Conservation (phyloP, 2,329 filamentous ascomycete species). For the Pezicula neosporulosa region DNA sequence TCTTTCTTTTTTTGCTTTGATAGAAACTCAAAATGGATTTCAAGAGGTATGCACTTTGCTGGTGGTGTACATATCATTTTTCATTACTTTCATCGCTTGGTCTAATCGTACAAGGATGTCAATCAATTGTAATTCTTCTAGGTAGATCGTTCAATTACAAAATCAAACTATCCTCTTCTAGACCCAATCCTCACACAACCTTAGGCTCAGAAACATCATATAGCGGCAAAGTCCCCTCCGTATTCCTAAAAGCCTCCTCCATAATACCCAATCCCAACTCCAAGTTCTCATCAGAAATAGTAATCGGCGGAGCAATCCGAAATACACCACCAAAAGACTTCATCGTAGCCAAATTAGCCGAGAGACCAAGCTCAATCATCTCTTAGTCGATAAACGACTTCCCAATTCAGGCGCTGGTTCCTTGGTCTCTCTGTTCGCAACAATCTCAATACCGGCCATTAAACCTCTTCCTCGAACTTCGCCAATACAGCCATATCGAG, state of each 20-base stretch:
- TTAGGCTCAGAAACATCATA: neutral
- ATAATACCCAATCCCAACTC: slow-evolving; percentile 50
- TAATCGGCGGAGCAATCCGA: slow-evolving; percentile 58
- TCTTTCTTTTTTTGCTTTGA: too few relatives aligned
- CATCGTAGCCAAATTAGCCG: slow-evolving; percentile 52
- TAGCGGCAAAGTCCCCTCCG: slow-evolving; percentile 23
- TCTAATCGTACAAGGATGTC: too few relatives aligned
- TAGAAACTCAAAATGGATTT: too few relatives aligned
- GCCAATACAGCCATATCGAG: slow-evolving; percentile 56
- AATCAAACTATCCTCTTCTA: too few relatives aligned
- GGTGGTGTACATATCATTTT: too few relatives aligned
- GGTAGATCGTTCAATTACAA: too few relatives aligned
- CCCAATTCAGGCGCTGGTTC: slow-evolving; percentile 44
- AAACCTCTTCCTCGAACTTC: slow-evolving; percentile 57
- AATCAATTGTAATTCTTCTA: too few relatives aligned
- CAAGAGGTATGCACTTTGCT: too few relatives aligned
- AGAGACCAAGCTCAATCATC: slow-evolving; percentile 50
- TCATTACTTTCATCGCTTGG: too few relatives aligned
- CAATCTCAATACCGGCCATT: slow-evolving; percentile 56
- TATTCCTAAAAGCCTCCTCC: slow-evolving; percentile 48
- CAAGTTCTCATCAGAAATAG: slow-evolving; percentile 47
- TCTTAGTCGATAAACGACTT: slow-evolving; percentile 40
- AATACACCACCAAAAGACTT: slow-evolving; percentile 54
- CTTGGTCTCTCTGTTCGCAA: slow-evolving; percentile 46
- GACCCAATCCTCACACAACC: too few relatives aligned